Base-by-base conservation (phyloP, 2,329 filamentous ascomycete genomes). In the Cytospora leucostoma region DNA sequence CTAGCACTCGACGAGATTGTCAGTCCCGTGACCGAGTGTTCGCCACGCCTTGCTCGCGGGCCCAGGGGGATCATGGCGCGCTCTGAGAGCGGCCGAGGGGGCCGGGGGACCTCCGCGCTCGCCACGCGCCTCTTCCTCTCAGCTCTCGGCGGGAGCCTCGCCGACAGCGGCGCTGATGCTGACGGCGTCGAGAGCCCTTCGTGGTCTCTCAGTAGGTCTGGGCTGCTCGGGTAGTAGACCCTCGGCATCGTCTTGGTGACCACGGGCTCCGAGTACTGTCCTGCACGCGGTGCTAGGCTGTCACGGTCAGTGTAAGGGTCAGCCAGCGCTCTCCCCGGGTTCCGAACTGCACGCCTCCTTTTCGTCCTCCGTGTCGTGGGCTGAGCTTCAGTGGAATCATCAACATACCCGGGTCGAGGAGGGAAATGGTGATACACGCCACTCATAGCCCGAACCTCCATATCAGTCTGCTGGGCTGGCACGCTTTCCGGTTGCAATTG, bases 81-180 rank as follows among this genome's bases (percentile, higher is more conserved):
- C 21, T 66, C 53, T 11, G 61, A 61, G 21, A 66, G 61, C 27
- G 38, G 64, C 13, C 58, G 64, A 33, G 64, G 64, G 27, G 64
- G 47, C 0, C 50, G 55, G 5, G 27, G 44, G 11, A 21, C 40
- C 1, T 56, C 58, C 10, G 56, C 64, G 27, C 61, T 61, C 44
- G 54, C 62, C 32, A 40, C 37, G 19, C 61, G 37, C 54, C 57
- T 37, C n/a, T 27, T 47, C 13, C 37, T 47, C 13, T 21, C 35
- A 38, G n/a, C 13, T 3, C 27, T 55, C 7, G 10, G 38, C 1
- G 19, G 32, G 38, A n/a, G 11, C n/a, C 51, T 53, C 27, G 33
- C 13, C 33, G 32, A 35, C n/a, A 15, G 3, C 33, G 51, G 32
- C 10, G 40, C n/a, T 1, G 33, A 38, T 1, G 19, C 5, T 10